Base-by-base conservation (phyloP, 257 asterid species). In the Linderniella brevidens region DNA sequence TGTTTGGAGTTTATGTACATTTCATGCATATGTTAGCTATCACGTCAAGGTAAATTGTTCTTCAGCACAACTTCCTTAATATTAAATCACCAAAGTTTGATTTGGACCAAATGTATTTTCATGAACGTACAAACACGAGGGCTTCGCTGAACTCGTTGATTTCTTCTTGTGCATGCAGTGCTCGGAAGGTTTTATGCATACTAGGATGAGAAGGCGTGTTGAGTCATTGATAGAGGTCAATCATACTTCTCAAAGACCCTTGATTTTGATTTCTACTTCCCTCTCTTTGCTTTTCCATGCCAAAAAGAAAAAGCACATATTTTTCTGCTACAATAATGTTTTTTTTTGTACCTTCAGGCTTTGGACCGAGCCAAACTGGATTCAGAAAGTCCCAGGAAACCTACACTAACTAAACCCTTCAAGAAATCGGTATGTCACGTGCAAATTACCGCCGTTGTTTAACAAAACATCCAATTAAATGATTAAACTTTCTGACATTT, bases 181-280 rank as follows among this genome's bases (percentile, higher is more conserved):
- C 46, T 84, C 97, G 15, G 93, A 83, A 66, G 92, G 90, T 61
- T 88, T 88, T 77, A 84, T 84, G 97, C 97, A 88, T 60, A 84
- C 97, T 46, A 78, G 97, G 62, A 84, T 88, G 97, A 76, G 97
- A 66, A 88, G 94, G 17, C 83, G 88, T 50, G 97, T 88, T 52
- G 95, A 88, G 54, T 76, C 95, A 43, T 56, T 80, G 58, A 87
- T 87, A 73, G 82, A 74, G 88, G 97, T 84, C 59, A 54, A 67
- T 44, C 32, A 50, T 50, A 5, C 8, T 5, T 5, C 47, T 13
- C 47, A 5, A 5, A 11, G 11, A 6, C 11, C 40, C 11, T 11
- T 37, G 11, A 6, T 37, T 37, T 6, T 8, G 40, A 6, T 37
- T 11, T 37, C 40, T 6, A 11, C 11, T 37, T 8, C 11, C 40